Evolutionary conservation across 2,329 filamentous ascomycete genomes (phyloP), one percentile per base, ranked within the genome.

Genomic region (Chaetomiaceae sp.): DNA sequence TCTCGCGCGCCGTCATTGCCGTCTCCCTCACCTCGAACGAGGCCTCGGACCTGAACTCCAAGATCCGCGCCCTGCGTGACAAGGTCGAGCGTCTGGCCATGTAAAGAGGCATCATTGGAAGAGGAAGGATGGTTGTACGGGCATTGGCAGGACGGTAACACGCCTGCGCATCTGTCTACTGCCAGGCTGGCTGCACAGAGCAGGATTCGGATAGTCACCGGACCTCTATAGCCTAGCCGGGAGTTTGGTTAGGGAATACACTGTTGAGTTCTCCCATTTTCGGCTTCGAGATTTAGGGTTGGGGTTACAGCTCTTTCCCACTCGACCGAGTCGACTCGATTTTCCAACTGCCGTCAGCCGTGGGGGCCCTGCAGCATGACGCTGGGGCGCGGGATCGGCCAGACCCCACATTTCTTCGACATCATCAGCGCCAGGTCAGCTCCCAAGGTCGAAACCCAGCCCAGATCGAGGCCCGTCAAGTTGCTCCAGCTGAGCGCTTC

Each of bases 1-100:
- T 96, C 58, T 87, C 82, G 68, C 82, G 92, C 55, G 80, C 90
- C 52, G 91, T 97, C 57, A 96, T 97, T 65, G 87, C 89, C 37
- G 85, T 84, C 58, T 85, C 81, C 66, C 95, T 97, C 74, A 96
- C 90, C 63, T 91, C 87, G 72, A 95, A 95, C 80, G 90, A 95
- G 75, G 87, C 87, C 36, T 88, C 83, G 66, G 91, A 96, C 72
- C 79, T 97, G 56, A 88, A 86, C 72, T 82, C 83, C 67, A 90
- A 95, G 79, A 96, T 97, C 72, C 82, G 88, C 65, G 80, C 85
- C 61, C 79, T 96, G 68, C 95, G 92, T 80, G 89, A 95, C 75
- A 95, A 96, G 84, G 89, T 97, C 52, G 92, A 97, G 81, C 83
- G 91, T 65, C 81, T 96, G 63, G 91, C 92, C 78, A 96, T 96